Base-by-base conservation (phyloP, 2,329 filamentous ascomycete genomes). In the Penicillium sp. region DNA sequence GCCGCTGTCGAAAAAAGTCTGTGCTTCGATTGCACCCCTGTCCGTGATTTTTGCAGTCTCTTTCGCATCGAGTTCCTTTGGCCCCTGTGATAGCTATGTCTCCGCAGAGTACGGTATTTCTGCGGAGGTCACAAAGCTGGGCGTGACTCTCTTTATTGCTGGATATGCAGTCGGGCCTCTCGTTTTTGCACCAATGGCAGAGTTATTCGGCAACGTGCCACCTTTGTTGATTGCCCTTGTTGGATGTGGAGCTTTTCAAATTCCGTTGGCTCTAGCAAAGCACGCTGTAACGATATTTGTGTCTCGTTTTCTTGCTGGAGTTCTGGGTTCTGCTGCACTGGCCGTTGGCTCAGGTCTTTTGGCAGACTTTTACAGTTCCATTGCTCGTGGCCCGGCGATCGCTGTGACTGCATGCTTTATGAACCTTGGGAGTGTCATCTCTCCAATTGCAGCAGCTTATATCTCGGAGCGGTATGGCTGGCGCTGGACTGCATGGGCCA, bases 181-280 rank as follows among this genome's bases (percentile, higher is more conserved):
- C 3, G 22, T 53, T 41, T 52, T 32, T 22, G 42, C 40, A 5
- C 49, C 49, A 8, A 39, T 52, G 27, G 39, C 42, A 14, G 49
- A 52, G 49, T 29, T 52, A 14, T 46, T 40, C 36, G 44, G 50
- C 27, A 43, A 31, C n/a, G 16, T 29, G 27, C 16, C n/a, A 21
- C 18, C 31, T 16, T 41, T 47, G 4, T 43, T 24, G 10, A n/a
- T 43, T 45, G 51, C 40, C 6, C 14, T 38, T 18, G n/a, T 36
- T 31, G 27, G 42, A 14, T 53, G 42, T 18, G 27, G 27, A 16
- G 45, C 48, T 9, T 49, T 75, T 50, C 68, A 74, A 34, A 70
- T 75, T 6, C 68, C 69, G 7, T 68, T 75, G 21, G 72, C 72
- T 1, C 55, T 75, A 1, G 73, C 73, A 3, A 66, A 64, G 29